phyloP scores from a whole-genome alignment of 257 asterid species.

The Solanum habrochaites region DNA sequence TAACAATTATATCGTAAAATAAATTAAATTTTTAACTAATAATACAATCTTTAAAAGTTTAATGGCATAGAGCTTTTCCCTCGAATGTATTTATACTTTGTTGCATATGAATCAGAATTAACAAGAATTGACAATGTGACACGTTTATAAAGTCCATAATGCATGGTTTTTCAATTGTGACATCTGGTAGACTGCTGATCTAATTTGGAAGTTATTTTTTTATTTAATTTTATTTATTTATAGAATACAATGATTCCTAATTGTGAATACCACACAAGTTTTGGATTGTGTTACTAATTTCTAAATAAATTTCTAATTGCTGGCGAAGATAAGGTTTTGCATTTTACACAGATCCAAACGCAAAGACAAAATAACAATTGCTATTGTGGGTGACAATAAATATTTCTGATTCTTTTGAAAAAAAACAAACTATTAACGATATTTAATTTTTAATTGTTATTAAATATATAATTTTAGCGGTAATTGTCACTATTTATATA shows the following conservation, averaged over 20 bases:
- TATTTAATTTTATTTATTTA: too few species aligned
- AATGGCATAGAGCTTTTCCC: too few species aligned
- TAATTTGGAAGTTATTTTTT: neutral
- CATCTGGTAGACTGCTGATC: neutral
- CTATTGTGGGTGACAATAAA: neutral
- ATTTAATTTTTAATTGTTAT: too few species aligned
- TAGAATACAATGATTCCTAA: neutral
- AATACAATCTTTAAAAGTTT: rapidly evolving
- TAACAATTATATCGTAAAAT: too few species aligned
- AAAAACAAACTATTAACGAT: too few species aligned
- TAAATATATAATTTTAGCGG: too few species aligned
- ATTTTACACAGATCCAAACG: neutral
- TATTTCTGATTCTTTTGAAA: neutral
- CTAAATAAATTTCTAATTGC: neutral
- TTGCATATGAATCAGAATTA: neutral
- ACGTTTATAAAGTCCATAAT: neutral
- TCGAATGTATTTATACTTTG: neutral
- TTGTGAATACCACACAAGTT: neutral
- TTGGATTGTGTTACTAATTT: neutral
- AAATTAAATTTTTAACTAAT: rapidly evolving
- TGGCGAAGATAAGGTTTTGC: neutral
- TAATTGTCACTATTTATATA: too few species aligned
- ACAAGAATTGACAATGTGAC: neutral
- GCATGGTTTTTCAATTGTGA: neutral
- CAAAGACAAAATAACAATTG: neutral